These are phyloP conservation scores for Daldinia sp. DNA, from an alignment of 2,329 filamentous ascomycete species.

Conservation along the genomic window DNA sequence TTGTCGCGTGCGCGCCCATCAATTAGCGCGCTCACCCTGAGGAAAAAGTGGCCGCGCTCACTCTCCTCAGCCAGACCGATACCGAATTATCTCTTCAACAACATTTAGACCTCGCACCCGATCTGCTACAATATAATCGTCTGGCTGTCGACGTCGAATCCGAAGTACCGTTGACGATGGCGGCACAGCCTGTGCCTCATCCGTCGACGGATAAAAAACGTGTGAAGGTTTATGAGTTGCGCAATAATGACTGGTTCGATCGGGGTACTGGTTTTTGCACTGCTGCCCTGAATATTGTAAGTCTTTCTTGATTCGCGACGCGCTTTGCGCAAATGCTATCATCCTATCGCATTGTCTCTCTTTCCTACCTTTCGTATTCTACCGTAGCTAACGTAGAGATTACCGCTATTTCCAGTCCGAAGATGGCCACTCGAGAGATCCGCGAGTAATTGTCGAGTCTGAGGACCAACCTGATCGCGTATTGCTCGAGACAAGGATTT, in stretches of 20 bases:
- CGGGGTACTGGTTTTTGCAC: constrained; percentile 95
- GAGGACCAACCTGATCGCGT: constrained; percentile 88
- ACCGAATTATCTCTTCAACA: constrained; percentile 67
- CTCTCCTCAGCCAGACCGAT: constrained; percentile 61
- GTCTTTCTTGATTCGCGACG: constrained; percentile 46
- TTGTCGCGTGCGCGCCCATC: constrained; percentile 46
- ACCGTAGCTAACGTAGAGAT: constrained; percentile 22
- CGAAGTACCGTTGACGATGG: constrained; percentile 71
- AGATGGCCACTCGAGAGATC: constrained; percentile 74
- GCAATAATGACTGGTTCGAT: constrained; percentile 99
- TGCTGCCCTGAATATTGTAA: constrained; percentile 76
- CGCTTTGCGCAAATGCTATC: constrained; percentile 6
- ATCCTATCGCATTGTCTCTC: constrained; percentile 23
- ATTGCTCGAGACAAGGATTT: constrained; percentile 87
- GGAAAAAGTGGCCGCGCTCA: constrained; percentile 63
- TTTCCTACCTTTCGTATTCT: not conserved
- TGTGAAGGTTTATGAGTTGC: constrained; percentile 99
- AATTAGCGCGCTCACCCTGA: constrained; percentile 46
- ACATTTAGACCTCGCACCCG: constrained; percentile 64
- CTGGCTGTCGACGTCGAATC: constrained; percentile 62
- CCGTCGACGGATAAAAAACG: constrained; percentile 73
- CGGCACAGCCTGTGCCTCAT: constrained; percentile 74
- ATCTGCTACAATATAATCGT: constrained; percentile 59
- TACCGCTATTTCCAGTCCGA: constrained; percentile 54
- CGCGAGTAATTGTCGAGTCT: constrained; percentile 88